Evolutionary conservation across 2,329 filamentous ascomycete genomes (phyloP), one percentile per base, ranked within the genome.

Genomic region (Colletotrichum acutatum): DNA sequence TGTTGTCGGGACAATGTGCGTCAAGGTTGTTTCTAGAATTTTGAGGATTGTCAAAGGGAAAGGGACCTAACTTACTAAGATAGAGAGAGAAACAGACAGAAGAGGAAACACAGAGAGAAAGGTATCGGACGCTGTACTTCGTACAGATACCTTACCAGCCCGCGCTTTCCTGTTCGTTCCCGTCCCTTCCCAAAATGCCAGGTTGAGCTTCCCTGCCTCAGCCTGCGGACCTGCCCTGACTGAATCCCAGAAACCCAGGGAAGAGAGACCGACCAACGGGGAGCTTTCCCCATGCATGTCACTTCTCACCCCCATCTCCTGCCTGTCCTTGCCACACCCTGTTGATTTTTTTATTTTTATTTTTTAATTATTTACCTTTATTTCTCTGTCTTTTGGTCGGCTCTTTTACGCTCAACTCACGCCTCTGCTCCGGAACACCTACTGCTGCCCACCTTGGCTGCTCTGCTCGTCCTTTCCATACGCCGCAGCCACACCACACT

Each of bases 281-380:
- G 66, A 37, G 68, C 58, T 53, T 72, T 72, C 63, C 65, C 53
- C 59, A 71, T 63, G 58, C 66, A 69, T 69, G 65, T 63, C 69
- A 72, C 65, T 63, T 69, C 69, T 69, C 69, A 69, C 49, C 28
- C 66, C 66, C 69, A 46, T 63, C 58, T 58, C 54, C 6, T 54
- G 11, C 53, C 24, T 49, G 42, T 57, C 49, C 52, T 32, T 59
- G 59, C 49, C 68, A 71, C 62, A 71, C 59, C 65, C 72, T 69
- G 64, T 62, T 53, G 24, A 16, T 30, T 68, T 74, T 57, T 67
- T 53, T 59, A n/a, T n/a, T n/a, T n/a, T n/a, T n/a, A n/a, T n/a
- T n/a, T n/a, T n/a, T n/a, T n/a, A n/a, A n/a, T 34, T 34, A 42
- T 61, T 46, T 56, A 65, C 63, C 32, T 19, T 61, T 30, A 8